Percentiles rank a stretch among this genome's conserved stretches.
Evolutionary conservation across 1,284 basidiomycete genomes (phyloP).

Genomic region (Xanthoconium separans): DNA sequence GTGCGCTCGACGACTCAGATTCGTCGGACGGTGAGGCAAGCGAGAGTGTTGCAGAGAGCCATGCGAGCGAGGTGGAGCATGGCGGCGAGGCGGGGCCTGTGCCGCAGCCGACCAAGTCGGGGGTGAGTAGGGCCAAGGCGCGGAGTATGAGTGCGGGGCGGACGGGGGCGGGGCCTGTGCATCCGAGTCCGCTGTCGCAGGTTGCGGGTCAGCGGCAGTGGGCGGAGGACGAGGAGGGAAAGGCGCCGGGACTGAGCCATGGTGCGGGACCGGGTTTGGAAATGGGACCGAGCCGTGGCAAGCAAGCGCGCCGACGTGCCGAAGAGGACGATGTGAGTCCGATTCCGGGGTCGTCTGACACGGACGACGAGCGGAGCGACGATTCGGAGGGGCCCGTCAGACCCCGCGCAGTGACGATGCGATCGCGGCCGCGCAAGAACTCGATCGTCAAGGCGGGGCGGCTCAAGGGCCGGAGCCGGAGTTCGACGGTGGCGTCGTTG

Average conservation of each 20-base stretch:
- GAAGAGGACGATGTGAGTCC: slow-evolving; percentile 46
- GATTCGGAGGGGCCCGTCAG: slow-evolving; percentile 19
- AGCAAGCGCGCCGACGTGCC: slow-evolving; percentile 21
- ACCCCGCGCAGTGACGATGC: neutral
- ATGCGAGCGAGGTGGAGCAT: slow-evolving; percentile 24
- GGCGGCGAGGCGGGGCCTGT: neutral
- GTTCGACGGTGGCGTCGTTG: slow-evolving; percentile 59
- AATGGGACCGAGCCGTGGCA: neutral
- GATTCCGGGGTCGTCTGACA: slow-evolving; percentile 47
- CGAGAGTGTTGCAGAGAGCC: slow-evolving; percentile 31
- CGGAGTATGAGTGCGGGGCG: slow-evolving; percentile 29
- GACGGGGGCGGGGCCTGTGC: slow-evolving; percentile 34
- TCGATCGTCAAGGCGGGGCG: slow-evolving; percentile 8
- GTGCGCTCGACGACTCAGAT: slow-evolving; percentile 74
- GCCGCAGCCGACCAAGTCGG: neutral
- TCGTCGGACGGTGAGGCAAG: slow-evolving; percentile 46
- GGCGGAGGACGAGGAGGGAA: slow-evolving; percentile 40
- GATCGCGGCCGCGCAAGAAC: slow-evolving; percentile 21
- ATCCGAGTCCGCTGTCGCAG: slow-evolving; percentile 64
- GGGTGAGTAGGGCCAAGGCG: slow-evolving; percentile 32
- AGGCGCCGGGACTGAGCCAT: neutral
- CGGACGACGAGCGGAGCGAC: slow-evolving; percentile 44
- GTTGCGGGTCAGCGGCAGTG: slow-evolving; percentile 51
- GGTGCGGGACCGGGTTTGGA: slow-evolving; percentile 9
- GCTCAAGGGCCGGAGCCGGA: slow-evolving; percentile 46